These are phyloP conservation scores for Inonotus obliquus DNA, from an alignment of 1,284 basidiomycete genomes.

Conservation along the genomic window DNA sequence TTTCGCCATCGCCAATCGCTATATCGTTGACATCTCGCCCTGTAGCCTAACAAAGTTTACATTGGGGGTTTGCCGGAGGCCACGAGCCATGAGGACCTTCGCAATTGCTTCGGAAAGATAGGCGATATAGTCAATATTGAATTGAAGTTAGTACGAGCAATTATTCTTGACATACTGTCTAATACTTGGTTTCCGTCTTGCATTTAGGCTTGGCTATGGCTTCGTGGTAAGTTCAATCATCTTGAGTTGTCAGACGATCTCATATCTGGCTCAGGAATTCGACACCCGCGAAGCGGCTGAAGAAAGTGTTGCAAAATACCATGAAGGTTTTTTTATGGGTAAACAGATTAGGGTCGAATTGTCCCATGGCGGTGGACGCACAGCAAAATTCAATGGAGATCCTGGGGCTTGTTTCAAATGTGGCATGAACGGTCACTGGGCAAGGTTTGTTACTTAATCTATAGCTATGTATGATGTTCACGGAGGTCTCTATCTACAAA, in stretches of 20 bases:
- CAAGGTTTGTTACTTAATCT: constrained; percentile 49
- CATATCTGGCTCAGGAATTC: constrained; percentile 57
- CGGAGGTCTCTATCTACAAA: neutral
- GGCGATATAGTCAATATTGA: constrained; percentile 74
- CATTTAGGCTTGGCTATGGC: constrained; percentile 69
- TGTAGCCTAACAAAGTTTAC: constrained; percentile 85
- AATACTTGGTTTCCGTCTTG: constrained; percentile 19
- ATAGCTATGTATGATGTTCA: constrained; percentile 10
- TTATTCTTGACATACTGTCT: constrained; percentile 16
- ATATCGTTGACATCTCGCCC: constrained; percentile 55
- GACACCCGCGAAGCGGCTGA: constrained; percentile 73
- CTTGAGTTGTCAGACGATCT: neutral
- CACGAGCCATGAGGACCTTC: constrained; percentile 76
- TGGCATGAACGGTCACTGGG: constrained; percentile 79
- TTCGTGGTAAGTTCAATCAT: constrained; percentile 61
- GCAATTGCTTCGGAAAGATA: constrained; percentile 79
- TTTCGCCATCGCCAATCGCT: constrained; percentile 33
- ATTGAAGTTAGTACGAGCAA: constrained; percentile 59
- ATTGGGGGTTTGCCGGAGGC: constrained; percentile 82
- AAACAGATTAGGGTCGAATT: constrained; percentile 83
- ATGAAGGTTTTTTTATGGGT: constrained; percentile 84
- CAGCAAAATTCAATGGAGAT: constrained; percentile 71
- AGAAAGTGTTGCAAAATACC: constrained; percentile 78
- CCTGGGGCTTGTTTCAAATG: constrained; percentile 84
- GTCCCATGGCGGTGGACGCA: constrained; percentile 75